Evolutionary conservation across 1,139 yeast species (phyloP).

Genomic region (Martiniozyma asiatica): DNA sequence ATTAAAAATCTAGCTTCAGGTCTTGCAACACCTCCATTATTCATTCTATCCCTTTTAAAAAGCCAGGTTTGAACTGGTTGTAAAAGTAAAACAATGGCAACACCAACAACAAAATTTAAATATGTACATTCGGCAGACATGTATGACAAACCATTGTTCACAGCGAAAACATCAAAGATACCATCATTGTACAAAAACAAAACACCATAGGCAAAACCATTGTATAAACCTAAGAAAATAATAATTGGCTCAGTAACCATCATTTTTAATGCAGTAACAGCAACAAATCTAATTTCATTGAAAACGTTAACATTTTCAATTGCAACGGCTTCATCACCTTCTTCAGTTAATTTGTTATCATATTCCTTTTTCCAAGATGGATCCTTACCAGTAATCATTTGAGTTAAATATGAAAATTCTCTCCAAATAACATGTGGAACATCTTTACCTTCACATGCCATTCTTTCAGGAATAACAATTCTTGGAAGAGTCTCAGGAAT

Average conservation of each 20-base stretch:
- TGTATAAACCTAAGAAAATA: constrained; percentile 21
- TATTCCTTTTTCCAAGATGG: constrained; percentile 13
- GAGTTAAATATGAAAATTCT: constrained; percentile 15
- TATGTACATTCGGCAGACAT: constrained; percentile 23
- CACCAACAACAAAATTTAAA: constrained; percentile 24
- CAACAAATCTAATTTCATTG: constrained; percentile 19
- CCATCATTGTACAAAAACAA: constrained; percentile 26
- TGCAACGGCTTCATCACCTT: constrained; percentile 14
- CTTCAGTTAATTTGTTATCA: constrained; percentile 10
- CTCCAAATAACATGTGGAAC: constrained; percentile 15
- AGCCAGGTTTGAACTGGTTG: constrained; percentile 22
- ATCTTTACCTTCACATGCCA: constrained; percentile 15
- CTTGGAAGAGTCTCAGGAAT: constrained; percentile 24
- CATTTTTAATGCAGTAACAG: constrained; percentile 22
- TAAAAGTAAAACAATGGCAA: constrained; percentile 15
- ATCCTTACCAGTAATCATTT: constrained; percentile 10
- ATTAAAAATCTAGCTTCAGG: constrained; percentile 28
- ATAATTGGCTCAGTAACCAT: constrained; percentile 24
- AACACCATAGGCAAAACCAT: constrained; percentile 24
- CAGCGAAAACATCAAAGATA: constrained; percentile 22
- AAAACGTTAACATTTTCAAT: constrained; percentile 16
- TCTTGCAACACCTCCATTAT: constrained; percentile 32
- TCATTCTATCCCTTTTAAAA: constrained; percentile 24
- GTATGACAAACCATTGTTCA: constrained; percentile 20
- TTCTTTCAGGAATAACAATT: constrained; percentile 21